phyloP scores from a whole-genome alignment of 352 stramenopile species.

The Globisporangium sylvaticum region DNA sequence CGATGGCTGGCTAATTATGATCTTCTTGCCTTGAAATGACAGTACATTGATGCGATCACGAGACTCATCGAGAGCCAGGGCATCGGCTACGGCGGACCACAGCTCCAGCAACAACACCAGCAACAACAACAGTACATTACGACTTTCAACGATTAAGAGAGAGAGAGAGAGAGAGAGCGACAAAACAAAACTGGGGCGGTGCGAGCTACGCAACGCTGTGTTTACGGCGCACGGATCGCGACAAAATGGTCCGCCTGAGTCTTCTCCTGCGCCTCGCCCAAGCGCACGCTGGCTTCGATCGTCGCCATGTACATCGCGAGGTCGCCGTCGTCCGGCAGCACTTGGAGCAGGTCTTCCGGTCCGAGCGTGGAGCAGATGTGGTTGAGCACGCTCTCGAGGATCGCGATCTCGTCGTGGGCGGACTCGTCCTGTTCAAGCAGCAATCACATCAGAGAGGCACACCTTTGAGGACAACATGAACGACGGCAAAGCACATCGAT shows the following conservation, averaged over 20 bases:
- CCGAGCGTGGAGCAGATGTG: conserved; percentile 69
- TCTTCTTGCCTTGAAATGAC: too few relatives aligned
- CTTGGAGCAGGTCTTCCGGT: conserved; percentile 69
- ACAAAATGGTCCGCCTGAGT: conserved; percentile 9
- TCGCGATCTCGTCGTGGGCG: conserved; percentile 28
- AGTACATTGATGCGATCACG: conserved; percentile 74
- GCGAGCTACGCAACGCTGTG: neutral
- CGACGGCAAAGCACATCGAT: too few relatives aligned
- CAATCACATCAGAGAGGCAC: neutral
- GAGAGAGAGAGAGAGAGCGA: neutral
- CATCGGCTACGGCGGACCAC: conserved; percentile 20
- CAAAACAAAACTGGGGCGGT: neutral
- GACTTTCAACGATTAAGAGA: conserved; percentile 6
- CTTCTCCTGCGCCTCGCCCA: conserved; percentile 39
- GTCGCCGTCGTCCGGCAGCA: conserved; percentile 76
- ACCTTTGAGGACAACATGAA: too few relatives aligned
- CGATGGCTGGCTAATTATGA: too few relatives aligned
- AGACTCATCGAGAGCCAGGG: conserved; percentile 53
- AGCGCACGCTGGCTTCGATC: conserved; percentile 56
- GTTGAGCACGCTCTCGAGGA: conserved; percentile 63
- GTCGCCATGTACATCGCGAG: conserved; percentile 71
- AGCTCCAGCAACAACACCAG: neutral
- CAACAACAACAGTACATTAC: conserved; percentile 1
- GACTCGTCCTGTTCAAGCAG: neutral
- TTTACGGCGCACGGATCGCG: conserved; percentile 8